phyloP scores from a whole-genome alignment of 1,284 basidiomycete species.

The Sporisorium iseilematis-ciliati region DNA sequence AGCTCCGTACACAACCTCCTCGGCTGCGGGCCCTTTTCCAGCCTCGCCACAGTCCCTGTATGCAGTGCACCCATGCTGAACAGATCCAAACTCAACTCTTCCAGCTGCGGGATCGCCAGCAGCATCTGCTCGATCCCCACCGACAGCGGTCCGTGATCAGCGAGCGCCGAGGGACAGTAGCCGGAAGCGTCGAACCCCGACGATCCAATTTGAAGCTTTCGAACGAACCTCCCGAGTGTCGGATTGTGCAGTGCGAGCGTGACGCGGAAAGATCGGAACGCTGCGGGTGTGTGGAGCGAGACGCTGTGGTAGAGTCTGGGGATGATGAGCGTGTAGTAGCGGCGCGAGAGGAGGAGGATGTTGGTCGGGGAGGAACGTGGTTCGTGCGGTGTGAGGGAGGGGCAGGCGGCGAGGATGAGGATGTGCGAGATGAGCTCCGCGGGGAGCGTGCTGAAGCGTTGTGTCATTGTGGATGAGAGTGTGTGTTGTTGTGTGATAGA shows the following conservation, averaged over 20 bases:
- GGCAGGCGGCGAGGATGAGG: slow-evolving; percentile 46
- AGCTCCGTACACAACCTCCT: slow-evolving; percentile 52
- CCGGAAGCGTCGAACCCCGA: slow-evolving; percentile 52
- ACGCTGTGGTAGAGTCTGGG: slow-evolving; percentile 53
- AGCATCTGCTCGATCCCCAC: slow-evolving; percentile 61
- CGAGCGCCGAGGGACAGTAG: slow-evolving; percentile 52
- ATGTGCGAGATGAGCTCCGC: slow-evolving; percentile 50
- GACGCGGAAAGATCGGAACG: slow-evolving; percentile 47
- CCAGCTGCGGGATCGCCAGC: slow-evolving; percentile 40
- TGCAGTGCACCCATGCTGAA: slow-evolving; percentile 54
- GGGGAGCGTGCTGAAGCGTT: slow-evolving; percentile 29
- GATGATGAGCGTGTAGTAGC: slow-evolving; percentile 42
- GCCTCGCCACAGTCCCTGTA: slow-evolving; percentile 27
- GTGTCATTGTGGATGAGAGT: slow-evolving; percentile 2
- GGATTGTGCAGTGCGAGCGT: slow-evolving; percentile 59
- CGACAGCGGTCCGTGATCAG: slow-evolving; percentile 42
- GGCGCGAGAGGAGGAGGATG: slow-evolving; percentile 48
- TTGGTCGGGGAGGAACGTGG: slow-evolving; percentile 39
- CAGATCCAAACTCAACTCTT: slow-evolving; percentile 58
- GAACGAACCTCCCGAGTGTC: slow-evolving; percentile 36
- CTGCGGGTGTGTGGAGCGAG: slow-evolving; percentile 33
- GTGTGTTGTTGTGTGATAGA: background rate
- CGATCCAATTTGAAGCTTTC: slow-evolving; percentile 41
- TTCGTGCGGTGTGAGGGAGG: slow-evolving; percentile 37
- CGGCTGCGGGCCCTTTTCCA: slow-evolving; percentile 52